Conservation (phyloP, 2,329 filamentous ascomycete genomes). For the Chrysosporium queenslandicum region DNA sequence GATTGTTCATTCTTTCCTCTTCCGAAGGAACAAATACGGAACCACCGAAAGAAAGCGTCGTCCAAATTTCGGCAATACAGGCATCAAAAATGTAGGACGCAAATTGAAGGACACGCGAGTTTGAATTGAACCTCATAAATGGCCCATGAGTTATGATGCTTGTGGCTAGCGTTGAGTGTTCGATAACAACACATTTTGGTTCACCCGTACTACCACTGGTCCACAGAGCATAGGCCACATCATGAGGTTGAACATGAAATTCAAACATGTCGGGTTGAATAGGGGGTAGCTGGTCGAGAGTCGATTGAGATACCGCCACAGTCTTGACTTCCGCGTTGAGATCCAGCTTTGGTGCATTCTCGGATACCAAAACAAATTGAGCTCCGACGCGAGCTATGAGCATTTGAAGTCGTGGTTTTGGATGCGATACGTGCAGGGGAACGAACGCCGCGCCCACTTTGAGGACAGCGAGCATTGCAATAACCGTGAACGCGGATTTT, state of each 20-base stretch:
- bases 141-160: neutral
- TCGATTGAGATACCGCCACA: neutral
- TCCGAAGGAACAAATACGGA: constrained; percentile 36
- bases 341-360: neutral
- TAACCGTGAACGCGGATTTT: constrained; percentile 15
- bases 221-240: neutral
- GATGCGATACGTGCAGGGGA: constrained; percentile 13
- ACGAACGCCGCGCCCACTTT: constrained; percentile 18
- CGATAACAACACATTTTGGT: constrained; percentile 48
- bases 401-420: constrained; percentile 12
- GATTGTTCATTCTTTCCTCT: constrained; percentile 35
- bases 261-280: neutral
- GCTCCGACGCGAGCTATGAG: constrained; percentile 17
- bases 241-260: neutral
- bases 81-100: constrained; percentile 36
- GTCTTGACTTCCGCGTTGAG: neutral
- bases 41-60: constrained; percentile 29
- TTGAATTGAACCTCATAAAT: neutral
- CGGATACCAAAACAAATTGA: constrained; percentile 13
- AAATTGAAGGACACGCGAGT: constrained; percentile 28
- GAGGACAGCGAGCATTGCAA: constrained; percentile 15
- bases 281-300: neutral
- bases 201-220: constrained; percentile 13
- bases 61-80: constrained; percentile 29
- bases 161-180: constrained; percentile 43